Base-by-base conservation (phyloP, 306 rosid genomes). In the Citrullus colocynthis region DNA sequence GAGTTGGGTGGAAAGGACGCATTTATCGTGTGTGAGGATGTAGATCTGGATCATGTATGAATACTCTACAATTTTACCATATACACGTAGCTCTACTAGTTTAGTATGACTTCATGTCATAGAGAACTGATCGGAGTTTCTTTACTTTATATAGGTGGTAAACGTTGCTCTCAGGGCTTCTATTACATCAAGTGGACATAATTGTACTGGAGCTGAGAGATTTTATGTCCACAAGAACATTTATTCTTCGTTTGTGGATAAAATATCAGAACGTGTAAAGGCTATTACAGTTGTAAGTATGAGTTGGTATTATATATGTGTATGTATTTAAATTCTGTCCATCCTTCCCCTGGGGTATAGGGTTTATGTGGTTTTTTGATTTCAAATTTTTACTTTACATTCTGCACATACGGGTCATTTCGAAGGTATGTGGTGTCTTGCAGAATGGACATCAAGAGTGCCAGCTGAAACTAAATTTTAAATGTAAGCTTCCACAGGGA, bases 1-100 rank as follows among this genome's bases (percentile, higher is more conserved):
- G 99, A 96, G 91, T 93, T 96, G 84, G 99, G 99, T 62, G 99
- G 99, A 80, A 96, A 96, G 91, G 98, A 92, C 87, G 90, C 97
- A 81, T 96, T 96, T 86, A 89, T 96, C 76, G 96, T 96, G 65
- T 96, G 98, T 58, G 96, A 96, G 34, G 98, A 96, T 80, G 96
- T 80, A 75, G 97, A 96, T 88, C 89, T 91, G 89, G 92, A 96
- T 61, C 92, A 80, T 61, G 99, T 92, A 90, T 79, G 92, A 42
- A 69, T 74, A n/a, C 79, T 80, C 80, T 75, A 62, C 9, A 18
- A 28, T 51, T 49, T 30, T 49, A 48, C 8, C 28, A 81, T 73
- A 17, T 52, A 17, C 44, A 17, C 32, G 10, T 74, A 52, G 41
- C 78, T 52, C 62, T 32, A 52, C 36, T 74, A 34, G 21, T 14